These are phyloP conservation scores for Chalara sp. DNA, from an alignment of 2,329 filamentous ascomycete genomes.

Conservation along the genomic window DNA sequence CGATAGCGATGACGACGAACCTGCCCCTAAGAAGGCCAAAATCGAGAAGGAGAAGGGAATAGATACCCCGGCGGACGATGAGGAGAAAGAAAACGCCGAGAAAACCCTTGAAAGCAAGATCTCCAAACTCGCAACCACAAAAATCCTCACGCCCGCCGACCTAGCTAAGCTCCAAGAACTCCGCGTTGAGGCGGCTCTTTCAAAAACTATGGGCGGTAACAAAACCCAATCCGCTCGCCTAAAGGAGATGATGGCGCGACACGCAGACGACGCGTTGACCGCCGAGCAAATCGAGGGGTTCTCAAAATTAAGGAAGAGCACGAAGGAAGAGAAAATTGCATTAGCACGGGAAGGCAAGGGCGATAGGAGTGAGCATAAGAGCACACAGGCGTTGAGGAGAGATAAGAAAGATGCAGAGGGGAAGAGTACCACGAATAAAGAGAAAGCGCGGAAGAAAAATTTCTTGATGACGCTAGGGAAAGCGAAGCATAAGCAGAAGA, in stretches of 20 bases:
- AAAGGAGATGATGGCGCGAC: conserved; percentile 46
- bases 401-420: conserved; percentile 82
- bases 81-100: conserved; percentile 38
- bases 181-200: conserved; percentile 64
- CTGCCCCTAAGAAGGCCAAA: conserved; percentile 59
- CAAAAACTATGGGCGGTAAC: conserved; percentile 51
- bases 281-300: conserved; percentile 88
- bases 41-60: conserved; percentile 23
- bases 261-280: conserved; percentile 82
- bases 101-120: conserved; percentile 35
- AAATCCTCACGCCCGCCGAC: conserved; percentile 91
- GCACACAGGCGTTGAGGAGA: conserved; percentile 75
- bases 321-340: conserved; percentile 83
- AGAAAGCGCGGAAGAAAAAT: conserved; percentile 97
- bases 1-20: conserved; percentile 69
- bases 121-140: conserved; percentile 80
- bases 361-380: conserved; percentile 73
- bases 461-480: conserved; percentile 98
- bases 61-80: conserved; percentile 29
- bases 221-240: conserved; percentile 29
- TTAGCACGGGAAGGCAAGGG: conserved; percentile 78
- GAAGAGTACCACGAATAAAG: conserved; percentile 95
- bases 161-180: conserved; percentile 91
- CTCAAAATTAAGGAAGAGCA: conserved; percentile 71
- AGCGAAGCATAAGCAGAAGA: conserved; percentile 91